Evolutionary conservation across 2,329 filamentous ascomycete species (phyloP).

Genomic region (Fusarium pininemorale): DNA sequence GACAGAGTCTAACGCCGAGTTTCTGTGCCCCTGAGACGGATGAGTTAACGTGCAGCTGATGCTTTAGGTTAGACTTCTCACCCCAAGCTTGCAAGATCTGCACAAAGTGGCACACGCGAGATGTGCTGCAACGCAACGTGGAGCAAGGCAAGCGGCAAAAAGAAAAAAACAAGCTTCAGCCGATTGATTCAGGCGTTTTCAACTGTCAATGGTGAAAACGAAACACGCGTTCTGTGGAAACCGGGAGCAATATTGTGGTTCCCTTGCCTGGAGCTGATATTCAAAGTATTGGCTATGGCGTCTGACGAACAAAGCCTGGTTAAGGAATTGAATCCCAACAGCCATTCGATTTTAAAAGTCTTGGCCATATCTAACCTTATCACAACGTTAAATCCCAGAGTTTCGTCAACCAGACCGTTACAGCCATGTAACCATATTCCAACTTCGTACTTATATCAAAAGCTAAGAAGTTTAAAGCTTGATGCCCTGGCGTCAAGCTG

Average conservation of each 20-base stretch:
- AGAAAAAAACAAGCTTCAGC: slow-evolving; percentile 18
- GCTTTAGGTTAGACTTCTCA: slow-evolving; percentile 6
- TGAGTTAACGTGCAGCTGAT: slow-evolving; percentile 8
- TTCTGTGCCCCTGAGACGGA: slow-evolving; percentile 25
- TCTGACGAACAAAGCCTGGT: not conserved
- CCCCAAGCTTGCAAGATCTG: slow-evolving; percentile 14
- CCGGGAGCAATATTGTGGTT: slow-evolving; percentile 3
- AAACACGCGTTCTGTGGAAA: slow-evolving; percentile 29
- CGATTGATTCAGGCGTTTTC: slow-evolving; percentile 2
- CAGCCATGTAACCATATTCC: not conserved
- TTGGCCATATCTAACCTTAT: not conserved
- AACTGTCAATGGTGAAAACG: not conserved
- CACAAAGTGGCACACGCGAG: slow-evolving; percentile 12
- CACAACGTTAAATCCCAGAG: not conserved
- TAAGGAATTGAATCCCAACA: not conserved
- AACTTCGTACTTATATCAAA: not conserved
- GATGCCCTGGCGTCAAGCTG: slow-evolving; percentile 7
- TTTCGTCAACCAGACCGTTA: not conserved
- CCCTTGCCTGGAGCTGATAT: not conserved
- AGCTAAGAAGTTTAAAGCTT: slow-evolving; percentile 3
- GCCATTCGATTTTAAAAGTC: not conserved
- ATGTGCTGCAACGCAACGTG: slow-evolving; percentile 25
- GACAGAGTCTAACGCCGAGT: slow-evolving; percentile 11
- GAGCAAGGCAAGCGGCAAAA: slow-evolving; percentile 31
- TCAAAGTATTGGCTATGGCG: not conserved